Conservation (phyloP, 805 yeast species). For the Lipomyces starkeyi region DNA sequence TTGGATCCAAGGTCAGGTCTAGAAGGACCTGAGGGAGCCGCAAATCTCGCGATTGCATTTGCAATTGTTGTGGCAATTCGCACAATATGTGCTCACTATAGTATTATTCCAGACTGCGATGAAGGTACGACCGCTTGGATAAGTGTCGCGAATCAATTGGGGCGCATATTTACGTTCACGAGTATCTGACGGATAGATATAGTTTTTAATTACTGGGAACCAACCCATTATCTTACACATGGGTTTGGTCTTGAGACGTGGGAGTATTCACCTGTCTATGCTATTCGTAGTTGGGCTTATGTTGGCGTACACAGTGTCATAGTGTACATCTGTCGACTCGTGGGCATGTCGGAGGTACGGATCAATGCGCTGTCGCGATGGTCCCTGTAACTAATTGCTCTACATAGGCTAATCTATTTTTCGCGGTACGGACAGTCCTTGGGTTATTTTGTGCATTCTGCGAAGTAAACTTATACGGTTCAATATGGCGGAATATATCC, state of each 20-base stretch:
- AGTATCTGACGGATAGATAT: neutral
- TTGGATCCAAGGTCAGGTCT: conserved; percentile 12
- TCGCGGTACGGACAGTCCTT: conserved; percentile 55
- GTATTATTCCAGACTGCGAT: conserved; percentile 89
- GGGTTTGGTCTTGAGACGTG: conserved; percentile 93
- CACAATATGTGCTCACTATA: conserved; percentile 53
- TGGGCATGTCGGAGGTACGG: conserved; percentile 36
- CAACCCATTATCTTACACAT: conserved; percentile 75
- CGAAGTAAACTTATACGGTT: conserved; percentile 59
- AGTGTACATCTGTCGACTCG: conserved; percentile 34
- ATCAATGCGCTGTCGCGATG: neutral
- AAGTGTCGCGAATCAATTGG: neutral
- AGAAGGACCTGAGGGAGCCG: conserved; percentile 10
- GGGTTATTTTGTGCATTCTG: conserved; percentile 52
- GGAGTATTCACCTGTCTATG: conserved; percentile 92
- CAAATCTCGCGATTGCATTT: conserved; percentile 20
- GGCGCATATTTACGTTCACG: neutral
- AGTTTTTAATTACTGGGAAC: conserved; percentile 92
- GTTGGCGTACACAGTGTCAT: conserved; percentile 54
- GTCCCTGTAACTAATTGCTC: neutral
- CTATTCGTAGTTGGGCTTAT: conserved; percentile 86
- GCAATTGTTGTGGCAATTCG: conserved; percentile 42
- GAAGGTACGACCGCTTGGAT: conserved; percentile 51
- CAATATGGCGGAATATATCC: conserved; percentile 50
- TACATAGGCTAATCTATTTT: conserved; percentile 51